phyloP scores from a whole-genome alignment of 257 asterid genomes.

The Solanum stenotomum region DNA sequence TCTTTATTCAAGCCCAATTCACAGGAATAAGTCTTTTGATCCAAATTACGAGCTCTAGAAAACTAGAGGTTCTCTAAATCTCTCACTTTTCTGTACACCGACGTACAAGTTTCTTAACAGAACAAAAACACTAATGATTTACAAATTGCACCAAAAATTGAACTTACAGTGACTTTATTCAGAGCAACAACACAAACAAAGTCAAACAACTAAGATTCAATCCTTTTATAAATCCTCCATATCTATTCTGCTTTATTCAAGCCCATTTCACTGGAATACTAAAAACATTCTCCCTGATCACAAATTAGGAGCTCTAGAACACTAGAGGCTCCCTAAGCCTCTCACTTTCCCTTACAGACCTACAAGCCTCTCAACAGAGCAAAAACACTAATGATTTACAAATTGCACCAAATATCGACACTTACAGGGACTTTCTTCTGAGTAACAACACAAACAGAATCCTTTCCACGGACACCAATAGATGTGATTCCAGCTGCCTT shows the following conservation, averaged over 20 bases:
- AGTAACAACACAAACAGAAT: constrained; percentile 95
- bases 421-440: constrained; percentile 97
- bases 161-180: neutral
- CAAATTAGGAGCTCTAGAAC: neutral
- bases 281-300: neutral
- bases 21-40: neutral
- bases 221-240: neutral
- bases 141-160: neutral
- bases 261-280: neutral
- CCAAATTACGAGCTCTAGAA: neutral
- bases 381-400: neutral
- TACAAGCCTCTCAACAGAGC: neutral
- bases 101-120: neutral
- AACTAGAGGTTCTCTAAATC: neutral
- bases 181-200: neutral
- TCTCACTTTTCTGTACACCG: neutral
- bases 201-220: neutral
- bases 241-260: neutral
- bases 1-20: neutral
- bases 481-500: constrained; percentile 93
- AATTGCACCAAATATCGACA: neutral
- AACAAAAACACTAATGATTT: neutral
- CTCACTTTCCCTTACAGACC: neutral
- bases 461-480: constrained; percentile 91
- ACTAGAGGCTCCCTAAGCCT: neutral